These are phyloP conservation scores for Croton setiger DNA, from an alignment of 441 rosid species.

Conservation along the genomic window DNA sequence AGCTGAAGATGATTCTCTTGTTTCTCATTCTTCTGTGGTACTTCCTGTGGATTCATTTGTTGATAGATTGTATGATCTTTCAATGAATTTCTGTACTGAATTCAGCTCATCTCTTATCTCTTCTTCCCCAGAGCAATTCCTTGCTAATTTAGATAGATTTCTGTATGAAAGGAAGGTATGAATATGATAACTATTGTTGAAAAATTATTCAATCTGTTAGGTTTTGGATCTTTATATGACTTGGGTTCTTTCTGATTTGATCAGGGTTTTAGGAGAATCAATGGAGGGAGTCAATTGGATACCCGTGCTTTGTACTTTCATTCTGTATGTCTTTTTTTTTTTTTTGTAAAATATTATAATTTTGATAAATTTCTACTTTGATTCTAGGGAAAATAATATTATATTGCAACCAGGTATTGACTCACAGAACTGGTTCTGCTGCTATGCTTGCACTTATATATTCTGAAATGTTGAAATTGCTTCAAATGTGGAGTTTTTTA, in stretches of 20 bases:
- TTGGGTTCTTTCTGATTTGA: conserved; percentile 11
- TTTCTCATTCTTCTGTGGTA: conserved; percentile 63
- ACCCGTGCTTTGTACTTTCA: conserved; percentile 56
- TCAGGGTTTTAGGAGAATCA: conserved; percentile 53
- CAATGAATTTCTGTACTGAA: conserved; percentile 50
- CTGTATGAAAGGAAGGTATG: conserved; percentile 46
- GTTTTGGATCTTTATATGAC: too few species aligned
- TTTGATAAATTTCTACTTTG: neutral
- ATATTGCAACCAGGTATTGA: conserved; percentile 48
- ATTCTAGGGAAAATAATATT: neutral
- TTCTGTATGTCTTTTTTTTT: conserved; percentile 34
- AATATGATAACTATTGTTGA: too few species aligned
- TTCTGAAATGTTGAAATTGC: conserved; percentile 61
- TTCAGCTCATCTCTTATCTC: conserved; percentile 27
- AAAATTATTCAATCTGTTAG: too few species aligned
- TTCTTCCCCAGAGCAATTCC: conserved; percentile 42
- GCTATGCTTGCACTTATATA: conserved; percentile 52
- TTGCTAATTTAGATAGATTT: conserved; percentile 47
- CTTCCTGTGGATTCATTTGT: conserved; percentile 61
- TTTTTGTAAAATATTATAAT: neutral
- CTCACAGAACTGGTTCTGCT: conserved; percentile 61
- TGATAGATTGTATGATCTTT: conserved; percentile 58
- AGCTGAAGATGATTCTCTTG: conserved; percentile 67
- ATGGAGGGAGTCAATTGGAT: conserved; percentile 33
- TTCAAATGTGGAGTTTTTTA: conserved; percentile 50